phyloP scores from a whole-genome alignment of 2,329 filamentous ascomycete genomes.

The Alternaria burnsii region DNA sequence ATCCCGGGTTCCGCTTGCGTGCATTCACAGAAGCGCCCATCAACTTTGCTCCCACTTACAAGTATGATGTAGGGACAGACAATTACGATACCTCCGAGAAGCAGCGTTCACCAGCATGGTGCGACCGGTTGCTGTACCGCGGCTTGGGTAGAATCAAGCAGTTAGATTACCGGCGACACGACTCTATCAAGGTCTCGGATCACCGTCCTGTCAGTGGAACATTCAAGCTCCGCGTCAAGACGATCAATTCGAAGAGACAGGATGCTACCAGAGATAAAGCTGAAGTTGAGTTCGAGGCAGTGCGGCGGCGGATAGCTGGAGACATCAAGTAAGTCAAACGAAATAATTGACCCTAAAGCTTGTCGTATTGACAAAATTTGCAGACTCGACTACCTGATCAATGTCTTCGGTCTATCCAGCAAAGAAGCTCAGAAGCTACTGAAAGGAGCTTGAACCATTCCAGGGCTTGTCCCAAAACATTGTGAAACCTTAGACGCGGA shows the following conservation, averaged over 20 bases:
- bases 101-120: slow-evolving; percentile 93
- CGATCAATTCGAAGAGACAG: slow-evolving; percentile 73
- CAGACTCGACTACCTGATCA: slow-evolving; percentile 71
- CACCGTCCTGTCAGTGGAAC: slow-evolving; percentile 89
- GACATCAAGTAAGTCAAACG: slow-evolving; percentile 76
- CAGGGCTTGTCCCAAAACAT: neutral
- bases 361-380: slow-evolving; percentile 8
- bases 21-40: slow-evolving; percentile 92
- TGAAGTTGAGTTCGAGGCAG: slow-evolving; percentile 75
- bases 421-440: slow-evolving; percentile 62
- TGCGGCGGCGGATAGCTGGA: slow-evolving; percentile 72
- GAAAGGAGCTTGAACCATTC: slow-evolving; percentile 27
- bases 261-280: slow-evolving; percentile 75
- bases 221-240: slow-evolving; percentile 87
- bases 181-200: slow-evolving; percentile 83
- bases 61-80: slow-evolving; percentile 96
- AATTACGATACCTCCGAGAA: slow-evolving; percentile 96
- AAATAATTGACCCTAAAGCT: neutral
- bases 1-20: slow-evolving; percentile 86
- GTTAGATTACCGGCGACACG: slow-evolving; percentile 85
- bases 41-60: slow-evolving; percentile 94
- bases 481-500: slow-evolving; percentile 1
- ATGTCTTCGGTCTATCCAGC: slow-evolving; percentile 65
- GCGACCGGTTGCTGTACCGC: slow-evolving; percentile 88
- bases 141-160: slow-evolving; percentile 85